Evolutionary conservation across 108 stramenopile genomes (phyloP), one percentile per base, ranked within the genome.

Genomic region (Nitzschia sp.): DNA sequence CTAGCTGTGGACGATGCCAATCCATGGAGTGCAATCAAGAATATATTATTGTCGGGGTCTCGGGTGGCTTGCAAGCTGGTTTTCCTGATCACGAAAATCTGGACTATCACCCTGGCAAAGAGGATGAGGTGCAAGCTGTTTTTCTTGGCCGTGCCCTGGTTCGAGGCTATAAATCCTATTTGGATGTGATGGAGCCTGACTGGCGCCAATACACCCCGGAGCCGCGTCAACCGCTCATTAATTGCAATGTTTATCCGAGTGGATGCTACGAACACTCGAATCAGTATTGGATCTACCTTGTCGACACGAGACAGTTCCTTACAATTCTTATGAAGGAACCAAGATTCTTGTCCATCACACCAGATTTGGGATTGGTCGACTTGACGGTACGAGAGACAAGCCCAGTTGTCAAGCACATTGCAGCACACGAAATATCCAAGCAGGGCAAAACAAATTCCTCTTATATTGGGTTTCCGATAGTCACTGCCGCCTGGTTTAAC

Each of bases 241-340:
- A 86, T 36, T 45, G 57, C 22, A 66, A 75, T 67, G 80, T 86
- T 3, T 58, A 77, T 47, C 63, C 82, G 11, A 80, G 62, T 27
- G 85, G 85, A 30, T 86, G 85, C 65, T 48, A 79, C 17, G 82
- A 86, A 53, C 85, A 86, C 44, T 82, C 82, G 53, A 86, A 86
- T 46, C 58, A 78, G 36, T 82, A 86, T 68, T 80, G 73, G 36
- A 69, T 86, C 16, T 86, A 86, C 25, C 52, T 78, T 23, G 80
- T 86, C 0, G 85, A 86, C 68, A 44, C 58, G 13, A 36, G 85
- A 11, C 82, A 83, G 58, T 68, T 75, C 27, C 35, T 81, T 27
- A 53, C 58, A 1, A 46, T 77, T 9, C 36, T 86, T 34, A 68
- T 58, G 36, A 34, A 68, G 25, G 85, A 86, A 66, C 85, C 85